These are phyloP conservation scores for Fusarium sp. DNA, from an alignment of 2,329 filamentous ascomycete species.

Conservation along the genomic window DNA sequence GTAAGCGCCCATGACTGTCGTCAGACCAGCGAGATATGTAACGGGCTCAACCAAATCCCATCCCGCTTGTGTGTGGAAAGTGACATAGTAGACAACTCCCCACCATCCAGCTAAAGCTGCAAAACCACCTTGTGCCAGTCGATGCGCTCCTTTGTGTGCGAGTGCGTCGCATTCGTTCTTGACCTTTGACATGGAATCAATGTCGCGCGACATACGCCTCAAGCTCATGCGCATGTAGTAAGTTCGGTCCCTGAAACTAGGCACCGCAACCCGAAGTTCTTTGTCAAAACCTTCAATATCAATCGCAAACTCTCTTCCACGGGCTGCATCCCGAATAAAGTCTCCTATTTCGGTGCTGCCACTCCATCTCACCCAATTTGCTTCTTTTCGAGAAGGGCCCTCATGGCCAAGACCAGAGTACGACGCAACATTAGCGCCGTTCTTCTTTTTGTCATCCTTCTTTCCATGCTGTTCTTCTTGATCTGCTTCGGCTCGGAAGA, in stretches of 20 bases:
- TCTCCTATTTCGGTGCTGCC: conserved; percentile 91
- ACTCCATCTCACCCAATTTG: conserved; percentile 85
- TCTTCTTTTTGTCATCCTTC: conserved; percentile 50
- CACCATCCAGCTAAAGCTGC: conserved; percentile 81
- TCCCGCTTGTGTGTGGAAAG: conserved; percentile 79
- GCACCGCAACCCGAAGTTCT: conserved; percentile 83
- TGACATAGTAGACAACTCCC: conserved; percentile 81
- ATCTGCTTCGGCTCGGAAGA: conserved; percentile 83
- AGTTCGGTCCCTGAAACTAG: conserved; percentile 90
- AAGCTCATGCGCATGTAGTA: conserved; percentile 85
- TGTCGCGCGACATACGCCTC: conserved; percentile 75
- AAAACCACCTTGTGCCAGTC: conserved; percentile 84
- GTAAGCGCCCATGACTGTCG: conserved; percentile 89
- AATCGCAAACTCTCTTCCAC: conserved; percentile 86
- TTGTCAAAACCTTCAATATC: conserved; percentile 76
- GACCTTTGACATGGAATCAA: conserved; percentile 76
- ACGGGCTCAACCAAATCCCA: conserved; percentile 95
- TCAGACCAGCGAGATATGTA: conserved; percentile 88
- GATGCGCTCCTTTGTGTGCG: conserved; percentile 81
- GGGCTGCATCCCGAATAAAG: conserved; percentile 90
- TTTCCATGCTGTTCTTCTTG: conserved; percentile 62
- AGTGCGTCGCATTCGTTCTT: conserved; percentile 85
- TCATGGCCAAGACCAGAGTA: conserved; percentile 79
- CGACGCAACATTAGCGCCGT: conserved; percentile 67
- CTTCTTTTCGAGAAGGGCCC: conserved; percentile 58